Conservation (phyloP, 2,329 filamentous ascomycete species). For the Rachicladosporium sp. region DNA sequence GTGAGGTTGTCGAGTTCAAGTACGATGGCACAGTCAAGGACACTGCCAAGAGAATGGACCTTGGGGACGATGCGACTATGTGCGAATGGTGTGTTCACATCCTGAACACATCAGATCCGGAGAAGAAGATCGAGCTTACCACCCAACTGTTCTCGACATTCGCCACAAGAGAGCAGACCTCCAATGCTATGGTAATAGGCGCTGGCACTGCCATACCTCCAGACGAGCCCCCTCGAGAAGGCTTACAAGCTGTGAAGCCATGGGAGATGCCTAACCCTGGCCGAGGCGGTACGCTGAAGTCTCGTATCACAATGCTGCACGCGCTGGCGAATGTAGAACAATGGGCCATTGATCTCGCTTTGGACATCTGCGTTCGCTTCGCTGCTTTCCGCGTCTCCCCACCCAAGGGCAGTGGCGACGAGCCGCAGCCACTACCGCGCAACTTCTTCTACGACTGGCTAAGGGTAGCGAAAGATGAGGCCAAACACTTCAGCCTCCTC, state of each 20-base stretch:
- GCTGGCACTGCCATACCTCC: constrained; percentile 6
- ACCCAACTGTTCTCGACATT: constrained; percentile 8
- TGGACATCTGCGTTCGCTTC: constrained; percentile 9
- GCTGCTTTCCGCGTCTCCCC: constrained; percentile 5
- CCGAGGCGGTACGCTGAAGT: constrained; percentile 7
- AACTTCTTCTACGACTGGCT: constrained; percentile 10
- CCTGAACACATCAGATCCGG: constrained; percentile 7
- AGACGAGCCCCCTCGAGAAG: constrained; percentile 5
- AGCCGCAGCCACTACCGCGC: constrained; percentile 3
- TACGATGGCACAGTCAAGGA: constrained; percentile 1
- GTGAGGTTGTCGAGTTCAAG: constrained; percentile 9
- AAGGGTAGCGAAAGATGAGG: constrained; percentile 9
- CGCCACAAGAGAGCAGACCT: constrained; percentile 6
- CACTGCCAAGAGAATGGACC: not conserved
- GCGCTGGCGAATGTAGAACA: constrained; percentile 9
- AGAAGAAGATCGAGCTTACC: constrained; percentile 9
- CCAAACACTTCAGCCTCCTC: constrained; percentile 8
- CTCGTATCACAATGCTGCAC: constrained; percentile 8
- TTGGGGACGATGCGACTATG: constrained; percentile 5
- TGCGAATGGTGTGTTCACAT: constrained; percentile 10
- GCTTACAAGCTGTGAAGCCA: constrained; percentile 4
- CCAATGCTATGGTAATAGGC: constrained; percentile 7
- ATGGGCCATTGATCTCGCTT: constrained; percentile 9
- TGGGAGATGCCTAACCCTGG: constrained; percentile 6
- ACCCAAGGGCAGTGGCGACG: not conserved